phyloP scores from a whole-genome alignment of 352 stramenopile species.

The Phytophthora pistaciae region DNA sequence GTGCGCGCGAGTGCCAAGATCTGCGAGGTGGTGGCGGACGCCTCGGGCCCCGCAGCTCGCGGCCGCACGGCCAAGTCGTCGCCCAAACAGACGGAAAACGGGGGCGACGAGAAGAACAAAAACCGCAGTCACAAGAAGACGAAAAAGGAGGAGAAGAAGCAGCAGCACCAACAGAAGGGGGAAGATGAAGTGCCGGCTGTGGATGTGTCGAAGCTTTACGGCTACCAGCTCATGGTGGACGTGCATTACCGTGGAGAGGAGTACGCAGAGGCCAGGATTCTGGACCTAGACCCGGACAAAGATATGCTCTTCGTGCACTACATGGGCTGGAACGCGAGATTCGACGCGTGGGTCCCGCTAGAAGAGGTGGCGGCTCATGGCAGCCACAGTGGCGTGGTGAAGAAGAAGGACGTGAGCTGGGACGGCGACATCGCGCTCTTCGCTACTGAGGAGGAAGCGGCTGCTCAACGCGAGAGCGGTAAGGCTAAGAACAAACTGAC shows the following conservation, averaged over 20 bases:
- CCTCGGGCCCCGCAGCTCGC: conserved; percentile 3
- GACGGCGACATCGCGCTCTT: conserved; percentile 61
- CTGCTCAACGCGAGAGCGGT: neutral
- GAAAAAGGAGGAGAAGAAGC: conserved; percentile 28
- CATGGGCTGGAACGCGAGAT: conserved; percentile 81
- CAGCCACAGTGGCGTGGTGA: conserved; percentile 42
- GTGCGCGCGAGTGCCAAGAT: conserved; percentile 31
- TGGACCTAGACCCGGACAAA: conserved; percentile 50
- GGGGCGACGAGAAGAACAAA: conserved; percentile 28
- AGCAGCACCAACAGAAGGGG: conserved; percentile 10
- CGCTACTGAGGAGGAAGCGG: conserved; percentile 19
- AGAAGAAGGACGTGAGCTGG: conserved; percentile 58
- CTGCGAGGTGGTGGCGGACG: conserved; percentile 15
- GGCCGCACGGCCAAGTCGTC: conserved; percentile 21
- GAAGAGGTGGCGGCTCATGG: conserved; percentile 64
- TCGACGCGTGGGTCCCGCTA: conserved; percentile 66
- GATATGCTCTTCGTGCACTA: conserved; percentile 70
- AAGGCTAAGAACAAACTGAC: conserved; percentile 13
- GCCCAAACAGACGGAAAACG: conserved; percentile 22
- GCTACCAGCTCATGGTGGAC: conserved; percentile 65
- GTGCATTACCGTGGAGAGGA: conserved; percentile 60
- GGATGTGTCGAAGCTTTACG: conserved; percentile 25
- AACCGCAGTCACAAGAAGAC: conserved; percentile 33
- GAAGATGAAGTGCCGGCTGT: neutral
- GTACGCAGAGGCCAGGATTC: conserved; percentile 72